Base-by-base conservation (phyloP, 345 rosid species). In the Gossypium sturtianum region DNA sequence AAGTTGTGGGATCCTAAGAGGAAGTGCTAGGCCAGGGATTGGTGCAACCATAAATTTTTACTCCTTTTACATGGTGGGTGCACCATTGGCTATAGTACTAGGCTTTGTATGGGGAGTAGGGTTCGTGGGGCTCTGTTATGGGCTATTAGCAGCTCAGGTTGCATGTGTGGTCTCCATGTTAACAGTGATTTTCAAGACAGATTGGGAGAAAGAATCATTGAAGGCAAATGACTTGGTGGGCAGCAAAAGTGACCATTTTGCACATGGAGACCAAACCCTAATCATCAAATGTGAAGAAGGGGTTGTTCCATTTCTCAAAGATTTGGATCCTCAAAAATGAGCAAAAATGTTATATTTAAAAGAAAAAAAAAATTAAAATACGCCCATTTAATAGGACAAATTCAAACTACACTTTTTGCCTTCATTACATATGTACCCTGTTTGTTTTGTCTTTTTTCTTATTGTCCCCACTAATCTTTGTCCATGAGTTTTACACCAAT, bases 51-150 rank as follows among this genome's bases (percentile, higher is more conserved):
- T 92, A 73, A 90, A 90, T 69, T 86, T 92, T 68, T 89, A 84
- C 84, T 88, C 96, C 10, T 92, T 92, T 77, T 92, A 92, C 80
- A 44, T 90, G 69, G 92, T 92, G 79, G 97, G 97, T 67, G 92
- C 95, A 38, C 97, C 96, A 5, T 77, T 88, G 67, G 97, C 96
- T 3, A 29, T 92, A 49, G 75, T 81, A 19, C 58, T 93, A 70
- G 89, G 87, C 64, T 94, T 94, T 79, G 84, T 78, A 74, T 86
- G 82, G 89, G 77, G 79, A 11, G 56, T 85, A 65, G 92, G 97
- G 64, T 91, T 94, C 79, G 71, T 85, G 89, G 98, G 98, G 65
- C 90, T 94, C 3, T 92, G 97, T 49, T 94, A 89, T 66, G 98
- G 98, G 38, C 87, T 94, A 19, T 79, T 94, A 45, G 91, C 87